A percentile compares a stretch with the other conserved stretches of the same genome.
Conservation (phyloP, 805 yeast species). For the Lipomyces kockii region DNA sequence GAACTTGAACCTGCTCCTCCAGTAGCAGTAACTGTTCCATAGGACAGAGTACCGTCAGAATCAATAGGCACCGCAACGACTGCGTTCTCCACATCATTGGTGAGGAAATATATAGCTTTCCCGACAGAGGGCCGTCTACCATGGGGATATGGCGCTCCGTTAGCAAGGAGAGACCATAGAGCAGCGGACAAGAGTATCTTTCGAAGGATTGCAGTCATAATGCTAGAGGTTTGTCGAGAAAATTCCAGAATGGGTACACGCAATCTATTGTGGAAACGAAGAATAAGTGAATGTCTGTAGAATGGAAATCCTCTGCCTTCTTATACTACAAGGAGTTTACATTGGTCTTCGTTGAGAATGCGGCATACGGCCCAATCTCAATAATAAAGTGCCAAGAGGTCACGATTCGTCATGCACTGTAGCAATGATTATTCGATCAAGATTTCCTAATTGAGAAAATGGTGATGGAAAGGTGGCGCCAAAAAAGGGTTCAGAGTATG, state of each 20-base stretch:
- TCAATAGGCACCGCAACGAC: background rate
- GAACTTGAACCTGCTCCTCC: constrained; percentile 9
- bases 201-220: background rate
- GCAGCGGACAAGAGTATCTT: background rate
- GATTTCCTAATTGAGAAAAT: background rate
- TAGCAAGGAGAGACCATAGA: background rate
- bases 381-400: background rate
- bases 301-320: background rate
- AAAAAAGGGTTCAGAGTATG: background rate
- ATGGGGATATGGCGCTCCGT: background rate
- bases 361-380: background rate
- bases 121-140: background rate
- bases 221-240: background rate
- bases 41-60: background rate
- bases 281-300: background rate
- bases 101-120: background rate
- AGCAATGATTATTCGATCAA: constrained; percentile 1
- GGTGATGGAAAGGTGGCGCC: too few relatives aligned
- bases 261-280: background rate
- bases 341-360: background rate
- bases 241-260: background rate
- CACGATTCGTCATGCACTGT: too few relatives aligned
- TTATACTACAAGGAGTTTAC: background rate
- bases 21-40: constrained; percentile 1
- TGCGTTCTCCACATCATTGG: constrained; percentile 4